Conservation (phyloP, 805 yeast genomes). For the Hermanozyma aechmeae region DNA sequence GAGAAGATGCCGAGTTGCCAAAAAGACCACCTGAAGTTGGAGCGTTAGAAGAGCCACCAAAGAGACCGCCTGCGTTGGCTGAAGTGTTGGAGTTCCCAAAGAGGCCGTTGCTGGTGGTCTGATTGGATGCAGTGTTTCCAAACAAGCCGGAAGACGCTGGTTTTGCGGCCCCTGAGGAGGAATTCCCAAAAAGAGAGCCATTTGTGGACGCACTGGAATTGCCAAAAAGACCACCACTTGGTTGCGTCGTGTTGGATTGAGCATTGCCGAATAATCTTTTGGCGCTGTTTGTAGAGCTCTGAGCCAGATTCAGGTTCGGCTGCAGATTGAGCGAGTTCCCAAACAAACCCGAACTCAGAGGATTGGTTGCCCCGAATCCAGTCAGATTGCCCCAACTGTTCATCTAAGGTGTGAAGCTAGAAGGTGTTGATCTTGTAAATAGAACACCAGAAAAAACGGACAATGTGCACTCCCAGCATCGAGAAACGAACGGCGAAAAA, state of each 20-base stretch:
- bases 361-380: constrained; percentile 5
- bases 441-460: not conserved
- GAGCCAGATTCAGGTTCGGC: not conserved
- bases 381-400: constrained; percentile 9
- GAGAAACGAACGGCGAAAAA: not conserved
- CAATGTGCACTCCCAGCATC: not conserved
- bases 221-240: constrained; percentile 3
- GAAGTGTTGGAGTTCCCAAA: constrained; percentile 13
- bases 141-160: constrained; percentile 2
- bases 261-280: constrained; percentile 13
- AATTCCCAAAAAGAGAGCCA: constrained; percentile 2
- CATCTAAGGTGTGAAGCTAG: constrained; percentile 2
- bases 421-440: constrained; percentile 1
- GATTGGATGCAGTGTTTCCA: constrained; percentile 2
- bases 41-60: constrained; percentile 4
- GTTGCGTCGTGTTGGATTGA: not conserved
- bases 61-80: constrained; percentile 1
- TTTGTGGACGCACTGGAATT: constrained; percentile 1
- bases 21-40: constrained; percentile 3
- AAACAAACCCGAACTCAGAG: not conserved
- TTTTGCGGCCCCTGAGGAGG: constrained; percentile 1
- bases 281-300: too few species aligned
- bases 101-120: constrained; percentile 6
- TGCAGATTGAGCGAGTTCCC: not conserved
- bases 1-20: constrained; percentile 2